These are phyloP conservation scores for Helotiales sp. DNA, from an alignment of 2,329 filamentous ascomycete genomes.

Conservation along the genomic window DNA sequence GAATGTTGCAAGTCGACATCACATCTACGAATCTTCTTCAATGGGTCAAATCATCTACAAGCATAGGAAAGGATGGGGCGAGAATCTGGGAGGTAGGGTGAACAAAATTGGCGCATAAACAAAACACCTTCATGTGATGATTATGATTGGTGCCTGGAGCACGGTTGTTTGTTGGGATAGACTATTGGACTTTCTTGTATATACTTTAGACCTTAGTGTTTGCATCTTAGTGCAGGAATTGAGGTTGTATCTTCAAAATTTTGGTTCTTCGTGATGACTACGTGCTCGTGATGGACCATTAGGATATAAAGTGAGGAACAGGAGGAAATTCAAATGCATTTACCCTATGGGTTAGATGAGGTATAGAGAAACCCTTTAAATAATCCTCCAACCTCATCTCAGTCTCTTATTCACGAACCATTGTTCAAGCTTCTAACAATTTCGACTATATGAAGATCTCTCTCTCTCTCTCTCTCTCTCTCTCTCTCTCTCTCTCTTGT, in stretches of 20 bases:
- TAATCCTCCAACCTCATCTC: too few relatives aligned
- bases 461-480: too few relatives aligned
- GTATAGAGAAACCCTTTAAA: too few relatives aligned
- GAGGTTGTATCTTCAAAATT: background rate
- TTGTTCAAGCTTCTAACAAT: too few relatives aligned
- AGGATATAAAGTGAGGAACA: too few relatives aligned
- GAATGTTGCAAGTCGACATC: conserved; percentile 28
- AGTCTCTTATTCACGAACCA: too few relatives aligned
- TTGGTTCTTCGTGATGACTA: background rate
- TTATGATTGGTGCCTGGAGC: conserved; percentile 21
- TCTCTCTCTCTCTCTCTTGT: too few relatives aligned
- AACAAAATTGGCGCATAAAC: conserved; percentile 6
- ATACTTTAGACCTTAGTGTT: conserved; percentile 30
- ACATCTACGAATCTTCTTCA: conserved; percentile 32
- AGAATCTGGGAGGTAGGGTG: conserved; percentile 5
- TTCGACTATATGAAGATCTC: too few relatives aligned
- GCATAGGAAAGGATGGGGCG: conserved; percentile 4
- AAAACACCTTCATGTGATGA: conserved; percentile 12
- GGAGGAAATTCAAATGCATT: too few relatives aligned
- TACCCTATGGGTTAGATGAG: too few relatives aligned
- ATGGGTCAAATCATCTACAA: conserved; percentile 6
- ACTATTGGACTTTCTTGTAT: conserved; percentile 24
- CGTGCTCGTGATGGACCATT: background rate
- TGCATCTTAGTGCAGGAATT: conserved; percentile 16
- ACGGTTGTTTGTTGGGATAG: conserved; percentile 6